Percentiles rank a stretch among this genome's conserved stretches.
Conservation (phyloP, 2,329 filamentous ascomycete species). For the Zymoseptoria brevis region DNA sequence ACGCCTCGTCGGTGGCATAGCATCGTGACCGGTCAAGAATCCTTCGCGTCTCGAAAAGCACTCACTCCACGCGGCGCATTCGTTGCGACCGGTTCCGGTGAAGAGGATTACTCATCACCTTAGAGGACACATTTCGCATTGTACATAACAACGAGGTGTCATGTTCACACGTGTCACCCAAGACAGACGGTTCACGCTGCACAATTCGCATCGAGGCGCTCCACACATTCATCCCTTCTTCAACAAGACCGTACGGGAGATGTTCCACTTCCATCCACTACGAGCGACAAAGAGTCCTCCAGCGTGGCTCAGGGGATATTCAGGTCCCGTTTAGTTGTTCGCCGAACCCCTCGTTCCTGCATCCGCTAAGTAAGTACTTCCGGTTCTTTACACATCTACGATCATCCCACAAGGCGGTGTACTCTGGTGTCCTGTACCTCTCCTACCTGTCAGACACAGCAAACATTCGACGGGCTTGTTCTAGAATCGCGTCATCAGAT, state of each 20-base stretch:
- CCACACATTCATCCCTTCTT: not conserved
- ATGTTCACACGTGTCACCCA: not conserved
- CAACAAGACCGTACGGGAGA: not conserved
- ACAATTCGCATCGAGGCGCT: no score
- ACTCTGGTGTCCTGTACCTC: not conserved
- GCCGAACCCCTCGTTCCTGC: not conserved
- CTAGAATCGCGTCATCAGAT: not conserved
- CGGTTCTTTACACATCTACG: not conserved
- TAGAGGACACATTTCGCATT: not conserved
- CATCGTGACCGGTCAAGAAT: not conserved
- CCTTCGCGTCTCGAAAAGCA: not conserved
- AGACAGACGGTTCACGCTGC: no score
- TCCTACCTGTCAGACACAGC: not conserved
- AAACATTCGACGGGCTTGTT: not conserved
- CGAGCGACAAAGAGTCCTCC: not conserved
- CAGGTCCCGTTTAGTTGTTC: not conserved
- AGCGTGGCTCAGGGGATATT: not conserved
- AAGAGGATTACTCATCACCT: not conserved
- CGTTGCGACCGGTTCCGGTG: not conserved
- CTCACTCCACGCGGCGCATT: not conserved
- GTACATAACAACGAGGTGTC: not conserved
- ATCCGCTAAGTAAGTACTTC: not conserved
- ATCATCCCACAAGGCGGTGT: not conserved
- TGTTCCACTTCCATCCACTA: not conserved
- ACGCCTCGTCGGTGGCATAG: not conserved